phyloP scores from a whole-genome alignment of 1,284 basidiomycete species.

The Pholiota adiposa region DNA sequence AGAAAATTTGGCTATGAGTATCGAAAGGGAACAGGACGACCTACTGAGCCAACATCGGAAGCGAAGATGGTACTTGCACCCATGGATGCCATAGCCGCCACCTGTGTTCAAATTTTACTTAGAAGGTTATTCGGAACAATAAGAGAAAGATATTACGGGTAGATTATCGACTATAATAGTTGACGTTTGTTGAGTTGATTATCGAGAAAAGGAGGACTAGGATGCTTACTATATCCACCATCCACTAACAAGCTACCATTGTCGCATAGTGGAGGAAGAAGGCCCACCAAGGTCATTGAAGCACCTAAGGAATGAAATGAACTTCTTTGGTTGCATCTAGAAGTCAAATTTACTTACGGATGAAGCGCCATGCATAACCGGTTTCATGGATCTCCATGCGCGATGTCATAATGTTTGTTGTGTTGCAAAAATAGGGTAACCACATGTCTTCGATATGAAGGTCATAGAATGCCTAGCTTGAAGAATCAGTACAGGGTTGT shows the following conservation, averaged over 20 bases:
- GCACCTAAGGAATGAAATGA: slow-evolving; percentile 58
- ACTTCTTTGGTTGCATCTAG: not conserved
- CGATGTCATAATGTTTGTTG: slow-evolving; percentile 97
- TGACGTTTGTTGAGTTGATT: slow-evolving; percentile 4
- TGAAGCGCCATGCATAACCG: slow-evolving; percentile 92
- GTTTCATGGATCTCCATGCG: slow-evolving; percentile 98
- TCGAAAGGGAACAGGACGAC: slow-evolving; percentile 29
- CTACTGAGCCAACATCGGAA: slow-evolving; percentile 90
- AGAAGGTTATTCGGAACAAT: not conserved
- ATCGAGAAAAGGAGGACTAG: not conserved
- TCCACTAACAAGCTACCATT: slow-evolving; percentile 95
- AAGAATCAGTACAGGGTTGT: slow-evolving; percentile 8
- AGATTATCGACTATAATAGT: slow-evolving; percentile 81
- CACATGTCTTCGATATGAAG: slow-evolving; percentile 99
- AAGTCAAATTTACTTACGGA: slow-evolving; percentile 53
- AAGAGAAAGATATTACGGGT: slow-evolving; percentile 57
- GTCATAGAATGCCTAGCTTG: slow-evolving; percentile 81
- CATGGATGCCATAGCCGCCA: slow-evolving; percentile 90
- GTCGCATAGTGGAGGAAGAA: slow-evolving; percentile 94
- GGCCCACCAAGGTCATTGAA: slow-evolving; percentile 96
- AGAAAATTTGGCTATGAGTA: not conserved
- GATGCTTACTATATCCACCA: slow-evolving; percentile 81
- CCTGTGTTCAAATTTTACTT: slow-evolving; percentile 46
- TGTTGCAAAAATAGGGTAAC: slow-evolving; percentile 98
- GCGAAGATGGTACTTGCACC: slow-evolving; percentile 95